A percentile compares a stretch with the other conserved stretches of the same genome.
Conservation (phyloP, 805 yeast genomes). For the Nakazawaea peltata region DNA sequence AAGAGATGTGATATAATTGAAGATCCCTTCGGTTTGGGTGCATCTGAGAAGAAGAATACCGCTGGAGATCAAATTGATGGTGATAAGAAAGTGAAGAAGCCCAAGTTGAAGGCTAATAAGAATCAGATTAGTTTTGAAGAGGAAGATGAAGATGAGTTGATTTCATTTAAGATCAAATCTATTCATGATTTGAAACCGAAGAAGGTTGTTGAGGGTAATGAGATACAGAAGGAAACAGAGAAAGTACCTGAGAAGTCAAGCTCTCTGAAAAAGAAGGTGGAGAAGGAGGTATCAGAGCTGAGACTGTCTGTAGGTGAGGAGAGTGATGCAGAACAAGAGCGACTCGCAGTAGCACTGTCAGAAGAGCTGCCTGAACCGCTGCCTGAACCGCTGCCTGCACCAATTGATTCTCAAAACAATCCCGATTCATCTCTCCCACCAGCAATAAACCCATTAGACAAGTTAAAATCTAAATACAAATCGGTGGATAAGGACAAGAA, state of each 20-base stretch:
- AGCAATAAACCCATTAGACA: neutral
- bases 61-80: neutral
- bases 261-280: neutral
- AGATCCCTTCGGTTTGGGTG: slow-evolving; percentile 39
- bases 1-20: slow-evolving; percentile 30
- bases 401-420: neutral
- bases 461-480: too few species aligned
- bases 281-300: neutral
- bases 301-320: neutral
- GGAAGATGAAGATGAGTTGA: slow-evolving; percentile 1
- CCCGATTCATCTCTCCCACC: neutral
- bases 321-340: neutral
- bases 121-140: neutral
- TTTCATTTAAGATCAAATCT: slow-evolving; percentile 5
- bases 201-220: too few species aligned
- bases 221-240: too few species aligned
- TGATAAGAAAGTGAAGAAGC: neutral
- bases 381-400: neutral
- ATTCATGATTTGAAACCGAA: slow-evolving; percentile 4
- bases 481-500: too few species aligned
- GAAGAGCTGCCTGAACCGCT: neutral
- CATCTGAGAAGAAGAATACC: neutral
- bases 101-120: neutral
- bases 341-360: neutral
- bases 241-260: neutral